Evolutionary conservation across 1,139 yeast genomes (phyloP), one percentile per base, ranked within the genome.

Genomic region (Debaryomyces subglobosus): DNA sequence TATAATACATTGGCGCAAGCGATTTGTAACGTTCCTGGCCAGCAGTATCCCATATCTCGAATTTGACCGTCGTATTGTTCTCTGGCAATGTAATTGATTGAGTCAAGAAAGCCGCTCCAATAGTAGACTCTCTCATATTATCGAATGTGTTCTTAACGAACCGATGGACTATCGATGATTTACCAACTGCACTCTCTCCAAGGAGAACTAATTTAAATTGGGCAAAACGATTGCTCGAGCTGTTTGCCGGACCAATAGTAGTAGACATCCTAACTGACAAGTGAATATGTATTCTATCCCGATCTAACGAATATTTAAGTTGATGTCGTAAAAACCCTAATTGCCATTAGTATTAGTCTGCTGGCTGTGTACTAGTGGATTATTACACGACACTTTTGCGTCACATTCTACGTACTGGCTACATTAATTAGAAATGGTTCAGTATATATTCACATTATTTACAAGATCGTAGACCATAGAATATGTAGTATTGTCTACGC

Each of bases 101-200:
- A 13, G 99, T 92, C 50, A 94, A 75, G 65, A 94, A 94, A 2
- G 99, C 99, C 3, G 99, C 99, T 13, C 98, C 98, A 52, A 94
- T 94, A 6, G 98, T 94, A 21, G 96, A 89, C 68, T 94, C 98
- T 59, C 97, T 80, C 71, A 88, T 82, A 62, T 91, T 97, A 61
- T 92, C 97, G 66, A 94, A 95, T 27, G 96, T 89, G 65, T 92
- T 95, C 58, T 75, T 76, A 45, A 75, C 80, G 48, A 69, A 73
- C 37, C 78, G 60, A 55, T 73, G 79, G 10, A 75, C 80, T 15
- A 75, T 73, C 25, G 79, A 73, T 36, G 78, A 72, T 54, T 75
- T 76, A 24, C 81, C 81, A 27, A 76, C 81, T 25, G 81, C 80
- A 54, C 78, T 72, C 57, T 76, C 81, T 16, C 81, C 81, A 48